Base-by-base conservation (phyloP, 768 basidiomycete species). In the Boletus edulis region DNA sequence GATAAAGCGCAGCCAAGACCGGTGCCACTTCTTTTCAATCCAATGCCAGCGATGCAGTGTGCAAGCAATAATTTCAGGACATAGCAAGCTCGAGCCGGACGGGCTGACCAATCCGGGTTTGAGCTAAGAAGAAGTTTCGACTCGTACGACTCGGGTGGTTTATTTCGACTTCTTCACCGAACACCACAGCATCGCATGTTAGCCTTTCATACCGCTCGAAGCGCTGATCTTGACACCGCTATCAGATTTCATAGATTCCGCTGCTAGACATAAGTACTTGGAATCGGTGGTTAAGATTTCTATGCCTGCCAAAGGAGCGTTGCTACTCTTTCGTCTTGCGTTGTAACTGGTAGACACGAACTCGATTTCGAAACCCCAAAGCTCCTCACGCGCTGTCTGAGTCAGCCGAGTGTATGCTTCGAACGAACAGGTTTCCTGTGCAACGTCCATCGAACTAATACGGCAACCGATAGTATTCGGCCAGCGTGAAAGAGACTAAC, bases 11-110 rank as follows among this genome's bases (percentile, higher is more conserved):
- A 49, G 58, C 12, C 49, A 52, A 47, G 46, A 65, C 58, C 62
- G 35, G 60, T 65, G 62, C 55, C 17, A 17, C 58, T 66, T 66
- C 66, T 66, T 20, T 31, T 54, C 43, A 42, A 56, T 57, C 54
- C 54, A 56, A 62, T 18, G 32, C 31, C 54, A 42, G 50, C 51
- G 49, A 56, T 47, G 31, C 53, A 55, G 31, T 43, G 42, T 59
- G 57, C 51, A 51, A 29, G 35, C 40, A 55, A 40, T 65, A 38
- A 51, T 52, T 11, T 38, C 38, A 22, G 29, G 49, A 49, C 63
- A 54, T 56, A 49, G 56, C 56, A 54, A 58, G 15, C 32, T 20
- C 37, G 17, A 38, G 2, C 34, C 4, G 18, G 32, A 35, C 34
- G 27, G 29, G 15, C 12, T 37, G 18, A 14, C 51, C 56, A 49